These are phyloP conservation scores for Mortierella antarctica DNA, from an alignment of 192 early-diverging fungal species.

Conservation along the genomic window DNA sequence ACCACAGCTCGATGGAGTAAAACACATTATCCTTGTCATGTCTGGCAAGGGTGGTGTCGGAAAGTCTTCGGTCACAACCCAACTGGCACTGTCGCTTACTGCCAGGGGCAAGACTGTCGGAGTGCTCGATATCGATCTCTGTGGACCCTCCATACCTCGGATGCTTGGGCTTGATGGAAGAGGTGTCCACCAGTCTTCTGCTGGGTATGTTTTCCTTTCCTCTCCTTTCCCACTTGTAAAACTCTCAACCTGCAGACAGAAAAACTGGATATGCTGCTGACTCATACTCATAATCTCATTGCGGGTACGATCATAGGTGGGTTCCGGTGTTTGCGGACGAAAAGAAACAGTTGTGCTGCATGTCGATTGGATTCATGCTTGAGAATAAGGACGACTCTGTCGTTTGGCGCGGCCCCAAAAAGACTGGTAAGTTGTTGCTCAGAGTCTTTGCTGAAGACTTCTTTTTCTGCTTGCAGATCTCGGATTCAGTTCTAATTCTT, in stretches of 20 bases:
- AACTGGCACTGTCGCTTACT: conserved; percentile 79
- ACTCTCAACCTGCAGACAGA: background rate
- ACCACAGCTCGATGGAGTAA: conserved; percentile 56
- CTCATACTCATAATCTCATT: conserved; percentile 1
- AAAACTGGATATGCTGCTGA: background rate
- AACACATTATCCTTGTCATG: conserved; percentile 92
- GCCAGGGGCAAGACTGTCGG: conserved; percentile 81
- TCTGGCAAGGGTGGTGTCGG: conserved; percentile 99
- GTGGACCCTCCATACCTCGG: conserved; percentile 94
- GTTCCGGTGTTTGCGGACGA: conserved; percentile 81
- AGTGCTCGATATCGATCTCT: conserved; percentile 96
- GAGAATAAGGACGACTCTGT: conserved; percentile 91
- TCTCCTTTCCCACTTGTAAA: conserved; percentile 4
- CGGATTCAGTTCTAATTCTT: background rate
- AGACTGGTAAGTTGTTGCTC: conserved; percentile 74
- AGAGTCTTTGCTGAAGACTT: no score
- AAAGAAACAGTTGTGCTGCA: conserved; percentile 79
- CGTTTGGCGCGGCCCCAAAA: conserved; percentile 99
- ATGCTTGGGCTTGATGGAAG: conserved; percentile 94
- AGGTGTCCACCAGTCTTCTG: conserved; percentile 89
- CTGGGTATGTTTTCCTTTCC: conserved; percentile 69
- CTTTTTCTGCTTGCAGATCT: background rate
- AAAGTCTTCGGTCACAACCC: conserved; percentile 91
- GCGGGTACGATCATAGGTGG: conserved; percentile 62
- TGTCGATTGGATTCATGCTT: conserved; percentile 98